A percentile compares a stretch with the other conserved stretches of the same genome.
These are phyloP conservation scores for Termitomyces sp. DNA, from an alignment of 768 basidiomycete species.

Conservation along the genomic window DNA sequence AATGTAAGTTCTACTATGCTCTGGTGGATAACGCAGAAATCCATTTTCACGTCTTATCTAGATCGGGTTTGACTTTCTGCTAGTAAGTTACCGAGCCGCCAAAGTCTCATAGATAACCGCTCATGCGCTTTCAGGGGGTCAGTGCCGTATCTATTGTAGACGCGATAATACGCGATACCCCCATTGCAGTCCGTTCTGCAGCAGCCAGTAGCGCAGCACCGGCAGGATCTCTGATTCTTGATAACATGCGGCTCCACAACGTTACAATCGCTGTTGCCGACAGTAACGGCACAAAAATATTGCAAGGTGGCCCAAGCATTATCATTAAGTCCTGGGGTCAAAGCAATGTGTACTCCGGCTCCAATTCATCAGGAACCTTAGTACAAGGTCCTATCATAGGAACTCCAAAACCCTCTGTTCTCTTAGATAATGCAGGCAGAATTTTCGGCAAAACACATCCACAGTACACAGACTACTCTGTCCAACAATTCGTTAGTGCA, in stretches of 20 bases:
- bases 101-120: not conserved
- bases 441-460: constrained; percentile 64
- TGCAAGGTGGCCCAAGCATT: constrained; percentile 56
- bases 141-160: constrained; percentile 63
- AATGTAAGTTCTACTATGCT: constrained; percentile 25
- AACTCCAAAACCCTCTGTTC: constrained; percentile 48
- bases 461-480: constrained; percentile 60
- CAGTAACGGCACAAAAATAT: constrained; percentile 17
- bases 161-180: constrained; percentile 52
- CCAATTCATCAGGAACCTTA: constrained; percentile 38
- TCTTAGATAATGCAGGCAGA: constrained; percentile 54
- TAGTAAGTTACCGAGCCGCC: not conserved
- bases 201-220: constrained; percentile 37
- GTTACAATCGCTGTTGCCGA: constrained; percentile 59
- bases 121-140: constrained; percentile 32
- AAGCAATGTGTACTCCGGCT: constrained; percentile 43
- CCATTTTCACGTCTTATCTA: not conserved
- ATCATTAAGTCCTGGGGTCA: constrained; percentile 53
- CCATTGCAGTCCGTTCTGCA: constrained; percentile 55
- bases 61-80: constrained; percentile 11
- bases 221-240: constrained; percentile 58
- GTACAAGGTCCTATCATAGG: constrained; percentile 46
- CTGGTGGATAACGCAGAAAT: not conserved
- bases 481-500: constrained; percentile 66
- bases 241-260: constrained; percentile 56